phyloP scores from a whole-genome alignment of 441 rosid species.

The Populus trichocarpa region DNA sequence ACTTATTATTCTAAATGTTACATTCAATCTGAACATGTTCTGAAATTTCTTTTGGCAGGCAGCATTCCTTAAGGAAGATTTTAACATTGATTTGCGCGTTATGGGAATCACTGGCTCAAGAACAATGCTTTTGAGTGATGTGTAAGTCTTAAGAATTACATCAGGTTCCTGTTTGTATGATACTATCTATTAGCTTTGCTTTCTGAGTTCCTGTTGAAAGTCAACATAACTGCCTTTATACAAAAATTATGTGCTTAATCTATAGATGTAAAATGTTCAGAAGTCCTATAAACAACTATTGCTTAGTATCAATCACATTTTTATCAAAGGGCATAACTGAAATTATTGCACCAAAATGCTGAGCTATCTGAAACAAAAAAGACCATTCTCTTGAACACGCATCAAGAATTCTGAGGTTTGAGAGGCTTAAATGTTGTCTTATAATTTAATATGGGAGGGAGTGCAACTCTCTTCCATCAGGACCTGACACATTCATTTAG shows the following conservation, averaged over 20 bases:
- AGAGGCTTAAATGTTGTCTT: neutral
- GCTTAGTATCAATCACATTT: neutral
- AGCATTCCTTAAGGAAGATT: constrained; percentile 80
- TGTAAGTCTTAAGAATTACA: constrained; percentile 47
- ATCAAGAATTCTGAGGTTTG: neutral
- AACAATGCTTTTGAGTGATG: constrained; percentile 77
- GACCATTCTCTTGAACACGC: neutral
- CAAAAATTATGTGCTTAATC: neutral
- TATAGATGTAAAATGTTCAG: neutral
- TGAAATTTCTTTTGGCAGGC: constrained; percentile 45
- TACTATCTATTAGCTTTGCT: constrained; percentile 1
- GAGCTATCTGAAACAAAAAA: neutral
- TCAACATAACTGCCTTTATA: neutral
- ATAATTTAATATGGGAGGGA: neutral
- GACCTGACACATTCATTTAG: neutral
- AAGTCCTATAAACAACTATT: neutral
- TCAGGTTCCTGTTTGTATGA: constrained; percentile 1
- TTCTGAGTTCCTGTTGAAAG: constrained; percentile 3
- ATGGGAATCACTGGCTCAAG: constrained; percentile 84
- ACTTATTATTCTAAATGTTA: constrained; percentile 1
- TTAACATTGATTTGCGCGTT: constrained; percentile 89
- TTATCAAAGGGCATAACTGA: neutral
- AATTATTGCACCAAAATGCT: neutral
- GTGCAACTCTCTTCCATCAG: neutral
- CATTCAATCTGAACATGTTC: neutral